These are phyloP conservation scores for Candida buenavistaensis DNA, from an alignment of 1,139 yeast species.

Conservation along the genomic window DNA sequence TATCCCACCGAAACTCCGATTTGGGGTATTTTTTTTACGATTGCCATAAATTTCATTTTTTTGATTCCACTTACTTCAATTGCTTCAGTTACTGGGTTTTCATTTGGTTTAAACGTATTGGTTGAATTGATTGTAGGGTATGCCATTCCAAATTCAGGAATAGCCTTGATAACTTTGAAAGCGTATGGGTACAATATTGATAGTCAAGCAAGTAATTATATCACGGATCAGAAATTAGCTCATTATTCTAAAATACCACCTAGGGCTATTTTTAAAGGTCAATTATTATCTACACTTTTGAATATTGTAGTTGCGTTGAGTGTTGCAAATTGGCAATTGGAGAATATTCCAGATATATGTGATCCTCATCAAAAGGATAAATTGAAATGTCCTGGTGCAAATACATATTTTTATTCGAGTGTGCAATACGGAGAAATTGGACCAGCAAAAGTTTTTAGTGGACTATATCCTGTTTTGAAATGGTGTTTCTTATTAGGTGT, in stretches of 20 bases:
- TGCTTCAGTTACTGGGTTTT: slow-evolving; percentile 38
- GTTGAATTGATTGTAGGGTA: slow-evolving; percentile 43
- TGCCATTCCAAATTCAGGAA: slow-evolving; percentile 39
- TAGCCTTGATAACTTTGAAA: slow-evolving; percentile 37
- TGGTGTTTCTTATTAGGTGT: slow-evolving; percentile 36
- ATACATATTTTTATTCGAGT: slow-evolving; percentile 32
- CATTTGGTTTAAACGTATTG: slow-evolving; percentile 39
- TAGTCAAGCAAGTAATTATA: slow-evolving; percentile 36
- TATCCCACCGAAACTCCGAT: slow-evolving; percentile 41
- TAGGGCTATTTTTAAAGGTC: slow-evolving; percentile 33
- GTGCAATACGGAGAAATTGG: slow-evolving; percentile 40
- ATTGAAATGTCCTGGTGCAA: slow-evolving; percentile 35
- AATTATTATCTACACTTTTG: slow-evolving; percentile 29
- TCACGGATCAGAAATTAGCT: slow-evolving; percentile 36
- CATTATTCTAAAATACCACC: slow-evolving; percentile 39
- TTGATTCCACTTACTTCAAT: slow-evolving; percentile 38
- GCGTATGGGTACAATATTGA: slow-evolving; percentile 41
- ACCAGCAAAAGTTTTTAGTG: slow-evolving; percentile 32
- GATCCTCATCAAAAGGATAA: slow-evolving; percentile 26
- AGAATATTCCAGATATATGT: slow-evolving; percentile 27
- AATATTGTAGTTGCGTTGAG: slow-evolving; percentile 25
- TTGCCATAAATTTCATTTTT: slow-evolving; percentile 35
- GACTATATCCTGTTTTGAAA: slow-evolving; percentile 32
- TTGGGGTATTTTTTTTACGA: slow-evolving; percentile 37
- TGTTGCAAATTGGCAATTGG: slow-evolving; percentile 31